Percentiles rank a stretch among this genome's conserved stretches.
Conservation (phyloP, 495 filamentous ascomycete species). For the Penicillium nucicola region DNA sequence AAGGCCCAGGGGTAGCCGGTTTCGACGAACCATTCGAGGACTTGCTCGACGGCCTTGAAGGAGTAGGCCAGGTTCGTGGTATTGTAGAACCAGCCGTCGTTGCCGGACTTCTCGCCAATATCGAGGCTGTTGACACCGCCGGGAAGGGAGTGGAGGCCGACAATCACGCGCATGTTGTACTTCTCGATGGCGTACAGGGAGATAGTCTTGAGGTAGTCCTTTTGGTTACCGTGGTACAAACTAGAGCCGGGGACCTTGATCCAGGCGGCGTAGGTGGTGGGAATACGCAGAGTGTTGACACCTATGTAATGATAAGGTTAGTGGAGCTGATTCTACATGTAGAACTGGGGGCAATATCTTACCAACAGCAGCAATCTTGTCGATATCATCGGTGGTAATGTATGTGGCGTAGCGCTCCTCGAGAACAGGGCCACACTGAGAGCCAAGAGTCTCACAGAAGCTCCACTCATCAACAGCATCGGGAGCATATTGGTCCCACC, state of each 20-base stretch:
- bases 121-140: slow-evolving; percentile 18
- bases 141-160: slow-evolving; percentile 25
- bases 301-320: too few relatives aligned
- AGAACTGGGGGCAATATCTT: too few relatives aligned
- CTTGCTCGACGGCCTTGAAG: slow-evolving; percentile 15
- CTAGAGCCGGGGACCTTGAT: slow-evolving; percentile 21
- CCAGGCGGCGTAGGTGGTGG: slow-evolving; percentile 27
- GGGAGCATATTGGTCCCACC: slow-evolving; percentile 7
- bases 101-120: slow-evolving; percentile 20
- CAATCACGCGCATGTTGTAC: slow-evolving; percentile 24
- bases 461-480: slow-evolving; percentile 15
- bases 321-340: too few relatives aligned
- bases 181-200: slow-evolving; percentile 19
- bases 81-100: slow-evolving; percentile 23
- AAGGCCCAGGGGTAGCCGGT: slow-evolving; percentile 17
- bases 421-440: slow-evolving; percentile 19
- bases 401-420: slow-evolving; percentile 30
- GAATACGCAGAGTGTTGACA: slow-evolving; percentile 28
- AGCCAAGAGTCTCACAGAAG: slow-evolving; percentile 23
- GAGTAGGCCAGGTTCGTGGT: slow-evolving; percentile 19
- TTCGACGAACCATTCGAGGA: slow-evolving; percentile 15
- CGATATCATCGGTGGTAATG: slow-evolving; percentile 26
- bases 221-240: slow-evolving; percentile 22
- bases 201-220: slow-evolving; percentile 17
- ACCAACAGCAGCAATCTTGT: slow-evolving; percentile 21